Conservation (phyloP, 1,139 yeast species). For the Barnettozyma hawaiiensis region DNA sequence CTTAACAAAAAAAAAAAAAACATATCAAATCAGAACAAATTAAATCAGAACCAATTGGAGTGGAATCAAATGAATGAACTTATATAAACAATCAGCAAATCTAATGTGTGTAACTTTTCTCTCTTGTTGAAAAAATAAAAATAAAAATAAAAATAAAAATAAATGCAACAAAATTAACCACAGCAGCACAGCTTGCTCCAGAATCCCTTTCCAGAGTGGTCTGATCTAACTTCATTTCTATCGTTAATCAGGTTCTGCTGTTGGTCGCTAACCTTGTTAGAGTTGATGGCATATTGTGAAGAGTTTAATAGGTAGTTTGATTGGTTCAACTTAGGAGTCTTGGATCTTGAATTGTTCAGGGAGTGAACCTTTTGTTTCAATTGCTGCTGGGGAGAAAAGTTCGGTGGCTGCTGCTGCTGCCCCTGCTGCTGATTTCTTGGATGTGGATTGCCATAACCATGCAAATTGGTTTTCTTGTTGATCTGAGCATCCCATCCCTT, state of each 20-base stretch:
- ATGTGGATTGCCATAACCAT: constrained; percentile 73
- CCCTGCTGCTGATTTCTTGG: constrained; percentile 50
- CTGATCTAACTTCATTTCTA: constrained; percentile 22
- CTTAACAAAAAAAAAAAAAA: neutral
- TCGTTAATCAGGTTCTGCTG: constrained; percentile 23
- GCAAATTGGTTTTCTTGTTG: constrained; percentile 73
- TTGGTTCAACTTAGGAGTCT: constrained; percentile 23
- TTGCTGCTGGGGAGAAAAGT: constrained; percentile 16
- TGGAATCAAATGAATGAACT: neutral
- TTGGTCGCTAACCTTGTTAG: constrained; percentile 22
- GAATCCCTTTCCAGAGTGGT: constrained; percentile 21
- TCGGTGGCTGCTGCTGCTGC: no score
- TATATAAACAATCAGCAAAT: neutral
- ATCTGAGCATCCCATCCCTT: constrained; percentile 79
- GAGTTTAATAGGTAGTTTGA: constrained; percentile 22
- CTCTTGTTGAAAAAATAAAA: no score
- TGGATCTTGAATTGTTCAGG: constrained; percentile 24
- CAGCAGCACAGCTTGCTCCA: constrained; percentile 26
- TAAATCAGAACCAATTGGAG: neutral
- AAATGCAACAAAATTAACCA: constrained; percentile 8
- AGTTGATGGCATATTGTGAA: constrained; percentile 22
- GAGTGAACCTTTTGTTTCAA: constrained; percentile 26
- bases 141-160: no score
- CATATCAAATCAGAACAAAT: neutral
- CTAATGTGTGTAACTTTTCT: neutral